Evolutionary conservation across 345 rosid species (phyloP).

Genomic region (Combretum micranthum): DNA sequence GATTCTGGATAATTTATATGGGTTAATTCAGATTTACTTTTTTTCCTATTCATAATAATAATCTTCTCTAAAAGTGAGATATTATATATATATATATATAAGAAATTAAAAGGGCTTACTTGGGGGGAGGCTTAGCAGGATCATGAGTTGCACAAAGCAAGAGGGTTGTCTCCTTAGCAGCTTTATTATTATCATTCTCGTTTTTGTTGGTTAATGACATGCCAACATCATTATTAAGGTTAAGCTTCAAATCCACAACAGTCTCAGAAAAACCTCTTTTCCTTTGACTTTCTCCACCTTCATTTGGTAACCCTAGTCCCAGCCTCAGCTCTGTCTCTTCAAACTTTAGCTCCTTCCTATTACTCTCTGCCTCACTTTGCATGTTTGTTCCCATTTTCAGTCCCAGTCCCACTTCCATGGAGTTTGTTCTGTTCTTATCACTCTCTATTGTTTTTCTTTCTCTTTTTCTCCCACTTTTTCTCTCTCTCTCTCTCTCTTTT

Average conservation of each 20-base stretch:
- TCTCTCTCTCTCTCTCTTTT: too few species aligned
- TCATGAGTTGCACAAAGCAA: conserved; percentile 26
- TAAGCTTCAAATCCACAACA: conserved; percentile 62
- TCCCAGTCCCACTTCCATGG: too few species aligned
- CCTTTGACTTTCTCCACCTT: conserved; percentile 27
- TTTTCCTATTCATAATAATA: too few species aligned
- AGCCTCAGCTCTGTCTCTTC: conserved; percentile 79
- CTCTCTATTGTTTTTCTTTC: too few species aligned
- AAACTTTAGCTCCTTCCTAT: conserved; percentile 27
- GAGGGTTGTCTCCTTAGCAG: conserved; percentile 22
- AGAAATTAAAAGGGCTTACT: conserved; percentile 27
- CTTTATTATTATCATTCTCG: neutral
- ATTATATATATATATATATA: too few species aligned
- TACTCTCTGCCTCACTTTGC: too few species aligned
- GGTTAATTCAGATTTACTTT: too few species aligned
- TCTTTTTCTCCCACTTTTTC: too few species aligned
- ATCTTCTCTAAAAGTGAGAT: too few species aligned
- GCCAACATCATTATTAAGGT: conserved; percentile 22
- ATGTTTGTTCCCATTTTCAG: too few species aligned
- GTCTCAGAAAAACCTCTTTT: conserved; percentile 75
- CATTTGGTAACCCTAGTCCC: conserved; percentile 69
- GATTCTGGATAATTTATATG: too few species aligned
- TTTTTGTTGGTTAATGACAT: neutral
- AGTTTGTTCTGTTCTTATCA: too few species aligned
- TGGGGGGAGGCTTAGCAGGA: conserved; percentile 73